Conservation (phyloP, 139 green algal genomes). For the Chlamydomonas sp. region DNA sequence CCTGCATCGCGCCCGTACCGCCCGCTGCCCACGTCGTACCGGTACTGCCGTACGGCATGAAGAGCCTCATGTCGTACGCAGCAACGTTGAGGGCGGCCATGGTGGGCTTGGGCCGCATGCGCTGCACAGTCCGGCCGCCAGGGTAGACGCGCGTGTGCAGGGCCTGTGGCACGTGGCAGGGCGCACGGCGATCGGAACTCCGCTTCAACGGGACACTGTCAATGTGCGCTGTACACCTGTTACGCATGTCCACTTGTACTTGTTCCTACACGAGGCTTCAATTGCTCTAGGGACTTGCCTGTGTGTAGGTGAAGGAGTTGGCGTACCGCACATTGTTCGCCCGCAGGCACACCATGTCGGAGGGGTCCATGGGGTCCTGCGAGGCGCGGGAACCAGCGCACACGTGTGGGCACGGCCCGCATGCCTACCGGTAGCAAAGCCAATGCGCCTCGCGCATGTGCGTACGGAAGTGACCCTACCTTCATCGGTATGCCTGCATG, state of each 20-base stretch:
- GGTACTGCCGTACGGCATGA: neutral
- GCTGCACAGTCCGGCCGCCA: no score
- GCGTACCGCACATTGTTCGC: slow-evolving; percentile 43
- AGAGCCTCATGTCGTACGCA: slow-evolving; percentile 26
- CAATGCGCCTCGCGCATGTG: no score
- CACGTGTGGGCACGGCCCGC: neutral
- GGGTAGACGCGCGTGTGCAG: no score
- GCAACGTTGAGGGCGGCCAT: slow-evolving; percentile 24
- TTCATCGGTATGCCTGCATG: no score
- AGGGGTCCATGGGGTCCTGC: slow-evolving; percentile 48
- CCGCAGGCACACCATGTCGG: slow-evolving; percentile 48
- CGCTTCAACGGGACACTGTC: no score
- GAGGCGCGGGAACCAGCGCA: neutral
- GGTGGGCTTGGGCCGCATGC: neutral
- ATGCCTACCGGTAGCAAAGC: neutral
- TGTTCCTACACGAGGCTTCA: no score
- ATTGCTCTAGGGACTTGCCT: neutral
- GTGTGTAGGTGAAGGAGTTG: slow-evolving; percentile 51
- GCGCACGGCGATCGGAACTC: no score
- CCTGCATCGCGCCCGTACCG: neutral
- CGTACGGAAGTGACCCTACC: no score
- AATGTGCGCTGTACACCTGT: no score
- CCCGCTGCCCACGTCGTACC: neutral
- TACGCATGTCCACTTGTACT: no score
- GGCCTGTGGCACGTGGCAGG: no score